A percentile compares a stretch with the other conserved stretches of the same genome.
These are phyloP conservation scores for Fraxinus floribunda DNA, from an alignment of 305 asterid genomes.

Conservation along the genomic window DNA sequence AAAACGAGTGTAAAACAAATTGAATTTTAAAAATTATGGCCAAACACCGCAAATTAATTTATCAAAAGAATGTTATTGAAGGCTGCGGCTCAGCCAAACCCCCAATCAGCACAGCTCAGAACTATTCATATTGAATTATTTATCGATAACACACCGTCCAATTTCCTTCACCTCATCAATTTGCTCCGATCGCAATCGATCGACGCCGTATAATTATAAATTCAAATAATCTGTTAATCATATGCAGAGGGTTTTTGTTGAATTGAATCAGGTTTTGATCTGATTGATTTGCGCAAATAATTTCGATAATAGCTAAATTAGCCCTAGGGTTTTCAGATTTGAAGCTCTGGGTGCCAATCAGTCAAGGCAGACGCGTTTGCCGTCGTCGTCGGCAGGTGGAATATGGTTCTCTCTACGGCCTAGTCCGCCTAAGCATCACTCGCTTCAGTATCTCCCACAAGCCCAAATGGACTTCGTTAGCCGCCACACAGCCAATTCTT, in stretches of 20 bases:
- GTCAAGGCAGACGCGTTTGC: slow-evolving; percentile 86
- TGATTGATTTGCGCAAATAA: not conserved
- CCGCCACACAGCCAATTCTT: slow-evolving; percentile 53
- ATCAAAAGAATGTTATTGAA: not conserved
- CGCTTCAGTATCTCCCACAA: slow-evolving; percentile 74
- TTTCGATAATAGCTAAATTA: not conserved
- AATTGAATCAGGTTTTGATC: not conserved
- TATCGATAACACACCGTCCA: not conserved
- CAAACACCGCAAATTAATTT: not conserved
- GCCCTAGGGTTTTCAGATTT: slow-evolving; percentile 49
- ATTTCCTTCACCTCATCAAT: not conserved
- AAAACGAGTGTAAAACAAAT: not conserved
- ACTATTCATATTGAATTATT: not conserved
- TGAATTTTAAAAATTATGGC: not conserved
- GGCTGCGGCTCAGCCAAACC: not conserved
- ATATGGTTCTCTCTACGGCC: slow-evolving; percentile 80
- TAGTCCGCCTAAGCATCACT: slow-evolving; percentile 65
- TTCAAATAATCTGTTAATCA: not conserved
- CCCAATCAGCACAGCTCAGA: not conserved
- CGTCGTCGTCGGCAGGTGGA: slow-evolving; percentile 87
- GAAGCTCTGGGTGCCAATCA: slow-evolving; percentile 99
- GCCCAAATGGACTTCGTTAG: slow-evolving; percentile 82
- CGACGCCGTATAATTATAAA: not conserved
- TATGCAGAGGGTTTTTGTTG: slow-evolving; percentile 4
- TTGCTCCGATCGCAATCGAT: not conserved